Conservation (phyloP, 768 basidiomycete genomes). For the Lentinula aciculospora region DNA sequence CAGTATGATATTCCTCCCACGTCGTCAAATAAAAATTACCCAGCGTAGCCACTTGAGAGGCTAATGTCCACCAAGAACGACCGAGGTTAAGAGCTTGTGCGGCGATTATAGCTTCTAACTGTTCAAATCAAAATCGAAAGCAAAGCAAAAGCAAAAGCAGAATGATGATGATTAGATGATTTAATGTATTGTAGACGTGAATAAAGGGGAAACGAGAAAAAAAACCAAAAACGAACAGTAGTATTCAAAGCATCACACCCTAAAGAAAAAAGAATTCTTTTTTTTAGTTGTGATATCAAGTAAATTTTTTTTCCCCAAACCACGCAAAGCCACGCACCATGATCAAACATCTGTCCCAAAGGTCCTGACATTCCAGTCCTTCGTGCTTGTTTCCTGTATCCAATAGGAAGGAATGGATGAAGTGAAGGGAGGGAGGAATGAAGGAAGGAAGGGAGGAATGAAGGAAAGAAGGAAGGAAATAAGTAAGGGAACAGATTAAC, state of each 20-base stretch:
- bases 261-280: slow-evolving; percentile 21
- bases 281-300: no score
- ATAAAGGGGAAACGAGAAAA: background rate
- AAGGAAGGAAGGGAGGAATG: no score
- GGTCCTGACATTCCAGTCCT: slow-evolving; percentile 97
- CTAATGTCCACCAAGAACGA: slow-evolving; percentile 89
- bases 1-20: slow-evolving; percentile 87
- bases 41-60: slow-evolving; percentile 71
- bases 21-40: slow-evolving; percentile 81
- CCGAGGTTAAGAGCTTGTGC: slow-evolving; percentile 86
- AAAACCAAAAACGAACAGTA: slow-evolving; percentile 45
- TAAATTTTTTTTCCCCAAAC: background rate
- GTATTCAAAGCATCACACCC: slow-evolving; percentile 95
- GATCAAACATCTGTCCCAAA: slow-evolving; percentile 97
- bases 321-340: slow-evolving; percentile 47
- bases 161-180: no score
- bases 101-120: slow-evolving; percentile 86
- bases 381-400: slow-evolving; percentile 83
- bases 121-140: slow-evolving; percentile 7
- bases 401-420: slow-evolving; percentile 9
- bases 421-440: background rate
- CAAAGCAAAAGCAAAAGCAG: no score
- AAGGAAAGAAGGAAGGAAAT: no score
- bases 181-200: background rate
- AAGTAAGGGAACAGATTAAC: no score